A percentile compares a stretch with the other conserved stretches of the same genome.
Conservation (phyloP, 768 basidiomycete genomes). For the Hypsizygus marmoreus region DNA sequence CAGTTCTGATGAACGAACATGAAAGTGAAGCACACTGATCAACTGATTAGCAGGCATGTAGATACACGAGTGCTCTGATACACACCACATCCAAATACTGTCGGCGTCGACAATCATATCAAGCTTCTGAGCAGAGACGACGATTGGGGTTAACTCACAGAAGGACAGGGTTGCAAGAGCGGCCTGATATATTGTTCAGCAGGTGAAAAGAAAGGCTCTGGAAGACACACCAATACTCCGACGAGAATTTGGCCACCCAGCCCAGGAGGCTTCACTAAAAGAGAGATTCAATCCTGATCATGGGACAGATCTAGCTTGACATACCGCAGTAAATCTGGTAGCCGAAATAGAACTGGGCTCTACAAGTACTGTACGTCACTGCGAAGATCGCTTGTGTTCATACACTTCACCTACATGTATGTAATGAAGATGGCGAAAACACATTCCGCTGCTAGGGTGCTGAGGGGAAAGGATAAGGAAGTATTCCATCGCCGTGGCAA, state of each 20-base stretch:
- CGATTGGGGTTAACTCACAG: background rate
- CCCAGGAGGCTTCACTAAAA: background rate
- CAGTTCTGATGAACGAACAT: conserved; percentile 8
- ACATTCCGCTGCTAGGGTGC: background rate
- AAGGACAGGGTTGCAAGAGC: background rate
- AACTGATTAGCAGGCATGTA: too few relatives aligned
- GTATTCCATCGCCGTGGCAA: background rate
- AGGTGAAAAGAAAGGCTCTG: too few relatives aligned
- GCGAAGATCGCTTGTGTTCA: too few relatives aligned
- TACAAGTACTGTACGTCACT: background rate
- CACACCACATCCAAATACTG: conserved; percentile 2
- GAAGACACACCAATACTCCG: background rate
- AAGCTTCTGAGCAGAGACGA: too few relatives aligned
- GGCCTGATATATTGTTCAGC: background rate
- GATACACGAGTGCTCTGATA: too few relatives aligned
- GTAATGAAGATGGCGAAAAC: background rate
- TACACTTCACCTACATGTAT: background rate
- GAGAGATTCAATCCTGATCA: background rate
- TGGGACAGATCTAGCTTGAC: background rate
- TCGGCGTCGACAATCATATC: too few relatives aligned
- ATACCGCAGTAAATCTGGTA: background rate
- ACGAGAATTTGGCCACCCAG: background rate
- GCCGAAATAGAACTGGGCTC: background rate
- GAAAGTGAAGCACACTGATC: conserved; percentile 3
- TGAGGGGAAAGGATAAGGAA: background rate